Base-by-base conservation (phyloP, 768 basidiomycete species). In the Candolleomyces efflorescens region DNA sequence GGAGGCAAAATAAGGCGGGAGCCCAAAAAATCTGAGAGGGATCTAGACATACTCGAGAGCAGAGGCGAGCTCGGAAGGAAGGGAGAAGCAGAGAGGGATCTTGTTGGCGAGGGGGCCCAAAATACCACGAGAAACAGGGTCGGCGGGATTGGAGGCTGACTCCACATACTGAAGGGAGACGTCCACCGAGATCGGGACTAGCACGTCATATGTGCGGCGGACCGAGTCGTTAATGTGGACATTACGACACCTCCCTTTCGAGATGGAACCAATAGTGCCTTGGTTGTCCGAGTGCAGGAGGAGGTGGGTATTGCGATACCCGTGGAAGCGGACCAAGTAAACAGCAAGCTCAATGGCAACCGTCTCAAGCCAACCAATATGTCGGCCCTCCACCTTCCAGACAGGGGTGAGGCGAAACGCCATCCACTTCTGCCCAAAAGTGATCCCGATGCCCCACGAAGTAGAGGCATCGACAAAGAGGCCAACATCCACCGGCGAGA, bases 211-310 rank as follows among this genome's bases (percentile, higher is more conserved):
- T 5, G 56, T 63, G 5, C 68, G 64, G 3, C 67, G 53, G 10
- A 74, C 60, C 23, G 66, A 65, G 1, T 64, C 32, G 57, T 76
- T 75, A 23, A 71, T 64, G 44, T 65, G 37, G 22, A 55, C 59
- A 44, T 73, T 77, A 0, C 58, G 54, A 51, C 69, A 65, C 2
- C 69, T 59, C 1, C 75, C 74, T 44, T 70, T 70, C 1, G 53
- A 50, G 23, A 70, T 63, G 11, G 74, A 65, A 3, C 72, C 68
- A 37, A 78, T 73, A 2, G 67, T 65, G 6, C 75, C 75, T 24
- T 70, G 54, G 59, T 78, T 78, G 61, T 78, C 73, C 0, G 68
- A 71, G 48, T 66, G 64, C 15, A 75, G 60, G 23, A 65, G 54
- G 0, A 75, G 10, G 17, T 64, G 45, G 13, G 38, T 24, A 45